Percentiles rank a stretch among this genome's conserved stretches.
Conservation (phyloP, 768 basidiomycete species). For the Kwoniella dendrophila region DNA sequence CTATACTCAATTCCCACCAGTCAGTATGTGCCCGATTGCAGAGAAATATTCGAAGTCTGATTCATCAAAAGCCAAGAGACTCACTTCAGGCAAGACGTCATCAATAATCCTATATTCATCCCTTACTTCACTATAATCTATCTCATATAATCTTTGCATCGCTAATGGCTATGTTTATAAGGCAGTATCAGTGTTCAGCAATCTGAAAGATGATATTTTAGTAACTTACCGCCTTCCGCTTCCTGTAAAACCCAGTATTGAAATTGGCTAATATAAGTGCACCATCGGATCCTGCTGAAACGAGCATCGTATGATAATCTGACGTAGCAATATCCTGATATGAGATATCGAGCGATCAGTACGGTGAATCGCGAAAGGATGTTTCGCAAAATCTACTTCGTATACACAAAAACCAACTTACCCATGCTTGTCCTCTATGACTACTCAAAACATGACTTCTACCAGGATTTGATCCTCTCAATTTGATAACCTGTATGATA, state of each 20-base stretch:
- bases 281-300: constrained; percentile 81
- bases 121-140: constrained; percentile 79
- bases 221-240: constrained; percentile 32
- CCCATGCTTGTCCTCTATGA: constrained; percentile 75
- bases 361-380: background rate
- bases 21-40: constrained; percentile 61
- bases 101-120: constrained; percentile 87
- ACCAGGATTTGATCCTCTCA: constrained; percentile 12
- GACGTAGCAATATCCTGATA: constrained; percentile 71
- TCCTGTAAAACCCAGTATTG: constrained; percentile 26
- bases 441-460: constrained; percentile 2
- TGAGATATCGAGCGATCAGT: background rate
- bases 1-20: background rate
- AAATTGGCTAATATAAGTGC: constrained; percentile 53
- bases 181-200: constrained; percentile 44
- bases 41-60: background rate
- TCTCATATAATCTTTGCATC: constrained; percentile 66
- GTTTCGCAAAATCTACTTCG: background rate
- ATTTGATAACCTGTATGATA: constrained; percentile 22
- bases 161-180: constrained; percentile 23
- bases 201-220: background rate
- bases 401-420: constrained; percentile 55
- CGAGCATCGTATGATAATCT: constrained; percentile 83
- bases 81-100: constrained; percentile 71
- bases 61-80: no score